Evolutionary conservation across 305 asterid species (phyloP), one percentile per base, ranked within the genome.

Genomic region (Fraxinus sp.): DNA sequence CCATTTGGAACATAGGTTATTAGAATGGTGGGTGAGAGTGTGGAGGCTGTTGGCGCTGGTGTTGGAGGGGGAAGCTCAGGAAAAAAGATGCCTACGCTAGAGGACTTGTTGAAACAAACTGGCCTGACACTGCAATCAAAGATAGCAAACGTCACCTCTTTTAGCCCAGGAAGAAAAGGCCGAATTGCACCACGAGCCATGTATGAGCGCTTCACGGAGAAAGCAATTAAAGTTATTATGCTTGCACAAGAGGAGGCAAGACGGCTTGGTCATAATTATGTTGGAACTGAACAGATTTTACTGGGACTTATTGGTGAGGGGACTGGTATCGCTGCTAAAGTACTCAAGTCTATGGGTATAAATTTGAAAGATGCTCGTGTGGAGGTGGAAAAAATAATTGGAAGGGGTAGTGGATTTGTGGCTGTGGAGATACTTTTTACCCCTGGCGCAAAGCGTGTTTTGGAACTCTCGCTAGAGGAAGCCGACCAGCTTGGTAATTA

Each of bases 171-270:
- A 80, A 90, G 78, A 71, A 88, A 87, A 68, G 76, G 81, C 76
- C 85, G 97, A 30, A 84, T 87, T 80, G 89, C 78, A 6, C 93
- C 97, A 55, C 90, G 90, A 66, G 98, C 98, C 75, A 95, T 95
- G 99, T 94, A 93, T 83, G 99, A 94, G 90, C 97, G 98, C 70
- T 94, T 95, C 88, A 94, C 99, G 0, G 99, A 95, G 82, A 95
- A 95, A 83, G 97, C 98, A 62, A 94, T 95, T 28, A 94, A 95
- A 84, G 99, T 95, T 44, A 91, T 95, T 81, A 95, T 95, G 97
- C 99, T 95, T 86, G 97, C 98, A 8, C 99, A 94, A 85, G 99
- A 95, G 89, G 98, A 95, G 91, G 95, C 99, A 49, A 93, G 99
- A 77, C 84, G 98, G 71, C 97, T 94, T 81, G 99, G 98, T 81